phyloP scores from a whole-genome alignment of 768 basidiomycete species.

The Boletus subcaerulescens region DNA sequence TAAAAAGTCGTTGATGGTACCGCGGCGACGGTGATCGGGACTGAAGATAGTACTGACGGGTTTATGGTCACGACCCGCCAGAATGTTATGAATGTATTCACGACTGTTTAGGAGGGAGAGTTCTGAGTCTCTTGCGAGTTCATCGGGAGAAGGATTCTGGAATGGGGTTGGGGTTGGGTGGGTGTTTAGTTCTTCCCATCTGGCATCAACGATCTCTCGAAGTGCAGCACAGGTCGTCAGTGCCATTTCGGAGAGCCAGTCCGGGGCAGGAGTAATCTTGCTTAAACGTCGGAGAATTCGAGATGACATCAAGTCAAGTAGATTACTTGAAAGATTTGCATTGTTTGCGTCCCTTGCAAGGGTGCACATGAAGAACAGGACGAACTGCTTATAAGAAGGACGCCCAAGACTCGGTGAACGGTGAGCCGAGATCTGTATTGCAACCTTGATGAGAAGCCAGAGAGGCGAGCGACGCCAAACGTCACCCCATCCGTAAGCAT shows the following conservation, averaged over 20 bases:
- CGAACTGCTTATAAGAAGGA: not conserved
- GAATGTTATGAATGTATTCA: conserved; percentile 5
- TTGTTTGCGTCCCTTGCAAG: not conserved
- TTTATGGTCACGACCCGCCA: not conserved
- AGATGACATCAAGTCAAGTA: not conserved
- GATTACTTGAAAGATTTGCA: not conserved
- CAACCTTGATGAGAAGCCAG: not conserved
- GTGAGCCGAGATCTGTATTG: not conserved
- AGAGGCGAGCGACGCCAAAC: not conserved
- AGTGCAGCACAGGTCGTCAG: not conserved
- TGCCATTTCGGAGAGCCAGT: not conserved
- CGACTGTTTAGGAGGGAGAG: conserved; percentile 29
- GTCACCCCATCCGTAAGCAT: not conserved
- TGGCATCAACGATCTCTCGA: conserved; percentile 22
- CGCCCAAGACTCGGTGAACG: not conserved
- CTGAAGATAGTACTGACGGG: not conserved
- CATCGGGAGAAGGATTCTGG: not conserved
- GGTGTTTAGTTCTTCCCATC: conserved; percentile 34
- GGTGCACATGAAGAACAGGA: not conserved
- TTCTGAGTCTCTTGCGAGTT: conserved; percentile 24
- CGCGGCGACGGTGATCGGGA: not conserved
- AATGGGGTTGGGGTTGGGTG: not conserved
- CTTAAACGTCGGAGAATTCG: not conserved
- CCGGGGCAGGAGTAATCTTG: not conserved
- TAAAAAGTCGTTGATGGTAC: conserved; percentile 14